A percentile compares a stretch with the other conserved stretches of the same genome.
These are phyloP conservation scores for Macadamia tetraphylla DNA, from an alignment of 164 flowering plant species.

Conservation along the genomic window DNA sequence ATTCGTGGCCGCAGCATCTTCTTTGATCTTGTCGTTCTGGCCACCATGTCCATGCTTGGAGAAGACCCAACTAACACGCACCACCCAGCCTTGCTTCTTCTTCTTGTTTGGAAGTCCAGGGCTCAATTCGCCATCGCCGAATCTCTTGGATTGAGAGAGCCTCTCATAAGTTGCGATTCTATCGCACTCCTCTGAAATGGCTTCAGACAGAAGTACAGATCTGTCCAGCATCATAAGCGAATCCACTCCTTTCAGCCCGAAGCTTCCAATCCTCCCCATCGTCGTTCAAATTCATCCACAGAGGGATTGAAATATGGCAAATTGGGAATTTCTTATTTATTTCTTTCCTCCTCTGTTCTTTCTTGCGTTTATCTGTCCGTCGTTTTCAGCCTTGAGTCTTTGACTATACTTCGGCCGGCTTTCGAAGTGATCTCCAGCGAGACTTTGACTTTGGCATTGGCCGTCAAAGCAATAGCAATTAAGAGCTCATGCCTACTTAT, in stretches of 20 bases:
- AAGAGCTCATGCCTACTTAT: too few species aligned
- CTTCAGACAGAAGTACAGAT: slow-evolving; percentile 10
- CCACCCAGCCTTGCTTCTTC: background rate
- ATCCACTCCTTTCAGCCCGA: background rate
- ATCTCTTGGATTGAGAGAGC: slow-evolving; percentile 20
- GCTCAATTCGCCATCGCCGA: background rate
- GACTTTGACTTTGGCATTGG: too few species aligned
- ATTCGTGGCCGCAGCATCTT: background rate
- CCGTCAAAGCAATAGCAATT: too few species aligned
- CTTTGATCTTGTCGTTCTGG: background rate
- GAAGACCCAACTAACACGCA: slow-evolving; percentile 3
- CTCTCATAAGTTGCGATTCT: slow-evolving; percentile 20
- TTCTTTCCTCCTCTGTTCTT: too few species aligned
- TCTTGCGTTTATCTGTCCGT: too few species aligned
- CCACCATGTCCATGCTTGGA: background rate
- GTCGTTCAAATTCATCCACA: background rate
- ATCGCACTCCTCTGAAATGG: slow-evolving; percentile 14
- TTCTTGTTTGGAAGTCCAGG: background rate
- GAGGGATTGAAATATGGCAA: too few species aligned
- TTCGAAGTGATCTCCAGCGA: too few species aligned
- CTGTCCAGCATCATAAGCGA: background rate
- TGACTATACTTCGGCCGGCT: too few species aligned
- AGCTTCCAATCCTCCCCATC: background rate
- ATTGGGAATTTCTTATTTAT: too few species aligned
- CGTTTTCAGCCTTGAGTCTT: too few species aligned